Percentiles rank a stretch among this genome's conserved stretches.
Conservation (phyloP, 1,284 basidiomycete genomes). For the Ustilago sp. region DNA sequence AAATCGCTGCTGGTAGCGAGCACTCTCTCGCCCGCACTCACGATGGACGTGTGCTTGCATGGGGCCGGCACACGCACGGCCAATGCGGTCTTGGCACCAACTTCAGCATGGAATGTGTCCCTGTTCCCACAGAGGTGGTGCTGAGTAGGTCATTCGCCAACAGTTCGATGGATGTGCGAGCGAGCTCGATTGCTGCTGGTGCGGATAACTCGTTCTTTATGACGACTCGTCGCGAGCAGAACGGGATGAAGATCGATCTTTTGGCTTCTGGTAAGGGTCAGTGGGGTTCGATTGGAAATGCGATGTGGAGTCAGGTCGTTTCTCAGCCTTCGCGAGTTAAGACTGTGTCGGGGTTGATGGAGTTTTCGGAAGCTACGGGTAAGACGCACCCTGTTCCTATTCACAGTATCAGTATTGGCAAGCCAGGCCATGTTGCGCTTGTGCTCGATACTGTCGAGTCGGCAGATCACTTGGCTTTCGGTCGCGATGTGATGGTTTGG, state of each 20-base stretch:
- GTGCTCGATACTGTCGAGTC: constrained; percentile 63
- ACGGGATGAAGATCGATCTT: constrained; percentile 73
- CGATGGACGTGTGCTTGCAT: constrained; percentile 79
- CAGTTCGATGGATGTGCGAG: constrained; percentile 67
- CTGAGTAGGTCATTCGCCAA: constrained; percentile 76
- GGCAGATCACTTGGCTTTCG: constrained; percentile 69
- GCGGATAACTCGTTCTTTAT: constrained; percentile 65
- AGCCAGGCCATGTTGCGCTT: constrained; percentile 74
- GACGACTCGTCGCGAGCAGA: constrained; percentile 34
- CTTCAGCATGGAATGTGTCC: constrained; percentile 79
- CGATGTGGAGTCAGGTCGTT: constrained; percentile 80
- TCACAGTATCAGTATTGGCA: constrained; percentile 77
- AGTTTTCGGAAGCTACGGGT: constrained; percentile 46
- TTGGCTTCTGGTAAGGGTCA: constrained; percentile 85
- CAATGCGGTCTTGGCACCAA: constrained; percentile 84
- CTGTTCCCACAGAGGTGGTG: constrained; percentile 85
- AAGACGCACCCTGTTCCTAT: constrained; percentile 77
- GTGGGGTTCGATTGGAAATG: constrained; percentile 87
- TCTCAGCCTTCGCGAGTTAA: constrained; percentile 80
- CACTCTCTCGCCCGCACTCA: constrained; percentile 76
- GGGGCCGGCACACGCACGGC: constrained; percentile 71
- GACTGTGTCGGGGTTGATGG: constrained; percentile 83
- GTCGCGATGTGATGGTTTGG: constrained; percentile 74
- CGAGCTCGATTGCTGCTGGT: constrained; percentile 58
- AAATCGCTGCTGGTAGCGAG: constrained; percentile 80